These are phyloP conservation scores for Rickenella mellea DNA, from an alignment of 768 basidiomycete species.

Conservation along the genomic window DNA sequence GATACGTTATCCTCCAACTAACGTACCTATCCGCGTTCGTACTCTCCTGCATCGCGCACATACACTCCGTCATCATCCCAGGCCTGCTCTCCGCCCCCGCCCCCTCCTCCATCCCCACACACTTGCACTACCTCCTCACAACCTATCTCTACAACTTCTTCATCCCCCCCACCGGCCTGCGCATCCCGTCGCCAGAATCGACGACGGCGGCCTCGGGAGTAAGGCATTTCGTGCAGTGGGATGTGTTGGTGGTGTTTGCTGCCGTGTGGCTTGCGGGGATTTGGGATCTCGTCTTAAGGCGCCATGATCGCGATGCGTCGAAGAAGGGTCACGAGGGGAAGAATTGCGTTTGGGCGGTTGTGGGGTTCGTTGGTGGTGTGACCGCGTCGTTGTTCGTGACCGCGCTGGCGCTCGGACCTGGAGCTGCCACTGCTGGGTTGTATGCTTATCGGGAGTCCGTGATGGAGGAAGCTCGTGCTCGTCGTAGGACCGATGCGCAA, in stretches of 20 bases:
- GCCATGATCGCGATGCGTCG: neutral
- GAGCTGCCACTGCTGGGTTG: neutral
- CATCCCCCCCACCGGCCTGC: neutral
- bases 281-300: neutral
- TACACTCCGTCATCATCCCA: neutral
- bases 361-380: too few relatives aligned
- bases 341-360: neutral
- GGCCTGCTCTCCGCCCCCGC: neutral
- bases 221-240: neutral
- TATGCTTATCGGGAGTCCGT: neutral
- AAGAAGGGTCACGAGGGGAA: neutral
- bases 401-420: neutral
- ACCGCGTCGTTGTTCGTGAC: neutral
- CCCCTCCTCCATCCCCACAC: neutral
- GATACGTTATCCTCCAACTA: neutral
- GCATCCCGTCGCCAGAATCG: neutral
- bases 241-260: neutral
- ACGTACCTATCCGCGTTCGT: neutral
- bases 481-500: too few relatives aligned
- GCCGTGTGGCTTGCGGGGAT: neutral
- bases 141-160: neutral
- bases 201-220: neutral
- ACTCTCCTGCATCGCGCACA: neutral
- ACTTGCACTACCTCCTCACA: neutral
- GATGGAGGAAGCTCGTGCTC: neutral